phyloP scores from a whole-genome alignment of 805 yeast species.

The Candida schatavii region DNA sequence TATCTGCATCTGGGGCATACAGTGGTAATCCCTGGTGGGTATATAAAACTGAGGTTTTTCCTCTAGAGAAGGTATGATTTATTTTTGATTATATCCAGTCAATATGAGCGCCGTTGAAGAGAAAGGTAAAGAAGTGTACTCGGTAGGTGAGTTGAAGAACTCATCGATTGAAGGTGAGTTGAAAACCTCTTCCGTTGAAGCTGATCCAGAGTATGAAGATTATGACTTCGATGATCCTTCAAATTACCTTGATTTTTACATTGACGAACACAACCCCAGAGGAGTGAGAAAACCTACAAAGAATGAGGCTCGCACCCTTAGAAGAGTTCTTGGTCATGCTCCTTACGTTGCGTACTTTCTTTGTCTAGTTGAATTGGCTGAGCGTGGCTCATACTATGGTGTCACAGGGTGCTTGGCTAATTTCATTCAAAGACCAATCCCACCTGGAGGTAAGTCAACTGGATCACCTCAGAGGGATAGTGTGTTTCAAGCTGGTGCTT shows the following conservation, averaged over 20 bases:
- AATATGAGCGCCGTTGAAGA: not conserved
- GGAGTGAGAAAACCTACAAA: constrained; percentile 35
- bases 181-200: not conserved
- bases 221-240: constrained; percentile 22
- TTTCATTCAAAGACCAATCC: constrained; percentile 52
- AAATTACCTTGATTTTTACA: constrained; percentile 19
- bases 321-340: constrained; percentile 44
- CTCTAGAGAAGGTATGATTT: too few species aligned
- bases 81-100: too few species aligned
- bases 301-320: constrained; percentile 21
- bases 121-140: not conserved
- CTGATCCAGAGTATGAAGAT: not conserved
- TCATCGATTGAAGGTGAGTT: not conserved
- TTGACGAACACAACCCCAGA: constrained; percentile 33
- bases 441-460: constrained; percentile 45
- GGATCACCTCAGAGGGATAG: constrained; percentile 36
- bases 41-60: too few species aligned
- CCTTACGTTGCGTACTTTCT: constrained; percentile 50
- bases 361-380: constrained; percentile 50
- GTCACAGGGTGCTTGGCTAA: constrained; percentile 43
- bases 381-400: constrained; percentile 55
- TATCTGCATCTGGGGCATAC: too few species aligned
- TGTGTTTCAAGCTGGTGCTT: constrained; percentile 48
- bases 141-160: not conserved
- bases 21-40: too few species aligned